Evolutionary conservation across 139 green algal species (phyloP).

Genomic region (Astrephomene gubernaculifera): DNA sequence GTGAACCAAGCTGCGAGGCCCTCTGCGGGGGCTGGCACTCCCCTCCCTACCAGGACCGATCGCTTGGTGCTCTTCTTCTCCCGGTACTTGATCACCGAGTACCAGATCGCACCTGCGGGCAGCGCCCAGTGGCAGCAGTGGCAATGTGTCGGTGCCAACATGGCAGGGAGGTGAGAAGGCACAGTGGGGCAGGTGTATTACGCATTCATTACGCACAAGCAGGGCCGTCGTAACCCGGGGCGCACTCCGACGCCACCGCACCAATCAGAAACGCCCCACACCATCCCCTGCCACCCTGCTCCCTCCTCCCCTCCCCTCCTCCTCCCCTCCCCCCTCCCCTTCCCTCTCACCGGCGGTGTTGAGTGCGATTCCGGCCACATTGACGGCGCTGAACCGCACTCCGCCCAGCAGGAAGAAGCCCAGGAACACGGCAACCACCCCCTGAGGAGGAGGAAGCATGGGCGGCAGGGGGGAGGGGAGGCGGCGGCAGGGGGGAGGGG

Average conservation of each 20-base stretch:
- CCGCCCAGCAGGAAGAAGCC: slow-evolving; percentile 62
- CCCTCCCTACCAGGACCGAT: neutral
- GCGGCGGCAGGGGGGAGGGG: too few species aligned
- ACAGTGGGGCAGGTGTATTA: neutral
- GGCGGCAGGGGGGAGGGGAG: too few species aligned
- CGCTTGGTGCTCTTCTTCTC: slow-evolving; percentile 12
- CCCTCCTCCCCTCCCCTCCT: neutral
- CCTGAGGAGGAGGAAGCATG: neutral
- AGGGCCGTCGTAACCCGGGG: neutral
- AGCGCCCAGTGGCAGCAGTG: neutral
- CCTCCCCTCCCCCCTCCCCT: neutral
- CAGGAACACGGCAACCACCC: slow-evolving; percentile 50
- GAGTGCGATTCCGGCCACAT: slow-evolving; percentile 35
- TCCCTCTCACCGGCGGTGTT: slow-evolving; percentile 16
- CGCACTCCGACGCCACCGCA: neutral
- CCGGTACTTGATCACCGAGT: slow-evolving; percentile 38
- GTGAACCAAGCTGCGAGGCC: neutral
- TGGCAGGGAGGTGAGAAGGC: neutral
- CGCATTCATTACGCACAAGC: neutral
- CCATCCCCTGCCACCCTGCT: neutral
- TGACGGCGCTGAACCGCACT: slow-evolving; percentile 23
- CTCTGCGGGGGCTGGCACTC: neutral
- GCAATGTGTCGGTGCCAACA: too few species aligned
- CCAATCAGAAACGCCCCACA: neutral
- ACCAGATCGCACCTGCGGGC: slow-evolving; percentile 16